phyloP scores from a whole-genome alignment of 1,284 basidiomycete species.

The Ganoderma meredithae region DNA sequence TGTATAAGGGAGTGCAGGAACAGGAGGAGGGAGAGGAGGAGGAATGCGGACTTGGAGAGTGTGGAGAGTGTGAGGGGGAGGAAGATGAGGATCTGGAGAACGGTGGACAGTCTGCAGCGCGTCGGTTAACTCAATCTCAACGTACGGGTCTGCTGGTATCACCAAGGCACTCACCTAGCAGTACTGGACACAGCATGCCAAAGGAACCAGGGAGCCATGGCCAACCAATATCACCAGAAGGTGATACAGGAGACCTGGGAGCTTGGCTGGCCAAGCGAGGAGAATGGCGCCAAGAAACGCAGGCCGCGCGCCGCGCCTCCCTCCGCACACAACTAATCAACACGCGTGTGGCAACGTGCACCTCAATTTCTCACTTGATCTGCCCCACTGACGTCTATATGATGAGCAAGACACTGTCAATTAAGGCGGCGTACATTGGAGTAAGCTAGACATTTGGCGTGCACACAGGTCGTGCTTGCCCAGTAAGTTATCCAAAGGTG shows the following conservation, averaged over 20 bases:
- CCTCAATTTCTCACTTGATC: neutral
- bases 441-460: constrained; percentile 10
- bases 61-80: constrained; percentile 85
- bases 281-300: constrained; percentile 20
- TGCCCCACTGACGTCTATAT: neutral
- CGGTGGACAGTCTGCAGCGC: constrained; percentile 68
- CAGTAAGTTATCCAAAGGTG: constrained; percentile 11
- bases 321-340: constrained; percentile 18
- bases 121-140: constrained; percentile 1
- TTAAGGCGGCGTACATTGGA: constrained; percentile 4
- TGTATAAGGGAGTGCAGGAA: constrained; percentile 79
- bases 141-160: neutral
- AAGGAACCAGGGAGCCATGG: constrained; percentile 58
- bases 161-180: constrained; percentile 56
- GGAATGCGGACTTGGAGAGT: constrained; percentile 79
- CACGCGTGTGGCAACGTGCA: constrained; percentile 23
- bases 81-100: constrained; percentile 82
- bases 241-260: constrained; percentile 30
- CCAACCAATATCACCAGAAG: constrained; percentile 27
- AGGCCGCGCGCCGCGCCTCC: neutral
- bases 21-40: constrained; percentile 81
- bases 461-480: constrained; percentile 14
- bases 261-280: constrained; percentile 26
- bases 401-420: neutral
- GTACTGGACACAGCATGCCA: constrained; percentile 72